Percentiles rank a stretch among this genome's conserved stretches.
Evolutionary conservation across 208 protist species (phyloP).

Genomic region (Leishmania turanica): DNA sequence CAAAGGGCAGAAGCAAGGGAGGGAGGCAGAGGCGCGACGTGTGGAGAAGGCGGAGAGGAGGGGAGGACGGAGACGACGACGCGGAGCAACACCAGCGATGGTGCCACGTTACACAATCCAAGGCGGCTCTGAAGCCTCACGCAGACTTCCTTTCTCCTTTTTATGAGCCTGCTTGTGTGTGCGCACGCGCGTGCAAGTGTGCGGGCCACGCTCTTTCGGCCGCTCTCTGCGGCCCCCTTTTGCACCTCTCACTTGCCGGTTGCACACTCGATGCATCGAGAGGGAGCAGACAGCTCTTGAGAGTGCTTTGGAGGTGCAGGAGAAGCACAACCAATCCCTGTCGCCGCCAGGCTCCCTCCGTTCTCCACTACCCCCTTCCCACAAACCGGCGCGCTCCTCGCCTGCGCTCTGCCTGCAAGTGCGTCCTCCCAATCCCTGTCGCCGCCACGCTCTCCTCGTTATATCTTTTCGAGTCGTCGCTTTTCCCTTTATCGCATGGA

Average conservation of each 20-base stretch:
- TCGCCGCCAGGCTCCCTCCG: background rate
- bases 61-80: background rate
- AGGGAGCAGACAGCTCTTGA: background rate
- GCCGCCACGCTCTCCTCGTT: background rate
- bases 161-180: background rate
- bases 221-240: background rate
- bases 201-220: background rate
- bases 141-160: background rate
- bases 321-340: background rate
- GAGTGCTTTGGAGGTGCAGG: background rate
- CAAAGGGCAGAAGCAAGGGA: background rate
- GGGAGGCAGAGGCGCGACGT: background rate
- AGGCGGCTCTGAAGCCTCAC: background rate
- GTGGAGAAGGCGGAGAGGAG: background rate
- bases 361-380: background rate
- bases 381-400: background rate
- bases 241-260: background rate
- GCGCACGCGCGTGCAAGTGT: background rate
- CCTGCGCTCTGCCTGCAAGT: background rate
- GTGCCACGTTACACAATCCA: background rate
- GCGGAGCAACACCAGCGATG: background rate
- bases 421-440: no score
- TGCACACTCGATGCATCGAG: background rate
- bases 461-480: background rate
- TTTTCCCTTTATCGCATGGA: background rate